Evolutionary conservation across 1,139 yeast species (phyloP).

Genomic region (Debaryomyces sp.): DNA sequence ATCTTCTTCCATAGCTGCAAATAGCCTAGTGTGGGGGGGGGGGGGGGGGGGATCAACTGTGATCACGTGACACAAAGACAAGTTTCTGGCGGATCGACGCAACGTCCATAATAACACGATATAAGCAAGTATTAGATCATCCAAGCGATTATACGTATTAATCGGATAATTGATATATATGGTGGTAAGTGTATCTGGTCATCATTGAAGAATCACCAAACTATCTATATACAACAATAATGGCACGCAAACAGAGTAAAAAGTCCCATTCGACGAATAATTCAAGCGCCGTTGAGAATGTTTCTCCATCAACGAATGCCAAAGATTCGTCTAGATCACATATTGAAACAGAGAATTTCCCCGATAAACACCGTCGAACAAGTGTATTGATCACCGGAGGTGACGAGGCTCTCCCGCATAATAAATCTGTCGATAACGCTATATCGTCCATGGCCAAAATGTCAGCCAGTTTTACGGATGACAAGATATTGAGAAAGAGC

Average conservation of each 20-base stretch:
- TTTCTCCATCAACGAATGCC: neutral
- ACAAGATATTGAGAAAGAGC: constrained; percentile 13
- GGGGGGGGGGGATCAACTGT: too few species aligned
- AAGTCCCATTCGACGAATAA: neutral
- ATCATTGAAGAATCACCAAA: neutral
- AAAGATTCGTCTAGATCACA: neutral
- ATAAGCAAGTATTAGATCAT: neutral
- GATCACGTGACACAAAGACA: too few species aligned
- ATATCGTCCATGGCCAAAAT: constrained; percentile 18
- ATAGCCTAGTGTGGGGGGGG: neutral
- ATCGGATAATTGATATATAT: neutral
- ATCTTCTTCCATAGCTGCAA: neutral
- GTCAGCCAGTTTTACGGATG: constrained; percentile 17
- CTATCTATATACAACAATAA: neutral
- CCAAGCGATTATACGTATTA: neutral
- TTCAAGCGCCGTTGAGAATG: neutral
- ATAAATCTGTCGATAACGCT: constrained; percentile 16
- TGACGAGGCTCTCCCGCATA: neutral
- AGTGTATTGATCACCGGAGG: constrained; percentile 5
- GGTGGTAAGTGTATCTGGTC: neutral
- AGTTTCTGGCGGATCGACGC: neutral
- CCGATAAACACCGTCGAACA: constrained; percentile 2
- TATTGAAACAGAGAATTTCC: neutral
- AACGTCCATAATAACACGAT: neutral
- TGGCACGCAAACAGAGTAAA: neutral